phyloP scores from a whole-genome alignment of 495 filamentous ascomycete species.

The Melanomma pulvis-pyrius region DNA sequence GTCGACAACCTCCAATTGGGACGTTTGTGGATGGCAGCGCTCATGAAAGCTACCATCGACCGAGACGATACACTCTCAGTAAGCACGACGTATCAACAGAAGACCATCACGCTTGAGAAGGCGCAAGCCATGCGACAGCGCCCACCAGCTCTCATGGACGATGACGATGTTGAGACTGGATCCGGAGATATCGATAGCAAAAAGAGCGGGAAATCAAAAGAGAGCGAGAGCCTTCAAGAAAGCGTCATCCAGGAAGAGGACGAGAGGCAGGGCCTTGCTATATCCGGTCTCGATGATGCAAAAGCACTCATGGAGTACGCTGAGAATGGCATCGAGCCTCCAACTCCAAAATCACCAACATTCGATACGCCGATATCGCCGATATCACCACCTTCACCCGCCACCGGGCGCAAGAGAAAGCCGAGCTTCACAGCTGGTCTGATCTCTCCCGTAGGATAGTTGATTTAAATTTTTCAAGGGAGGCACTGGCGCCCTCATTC shows the following conservation, averaged over 20 bases:
- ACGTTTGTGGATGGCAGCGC: slow-evolving; percentile 94
- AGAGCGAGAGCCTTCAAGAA: slow-evolving; percentile 30
- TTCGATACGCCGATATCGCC: background rate
- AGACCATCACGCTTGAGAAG: slow-evolving; percentile 86
- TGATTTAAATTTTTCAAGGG: background rate
- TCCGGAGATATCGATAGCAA: slow-evolving; percentile 22
- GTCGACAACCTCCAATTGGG: slow-evolving; percentile 87
- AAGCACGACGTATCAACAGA: slow-evolving; percentile 90
- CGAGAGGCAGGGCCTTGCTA: slow-evolving; percentile 37
- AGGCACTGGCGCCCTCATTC: background rate
- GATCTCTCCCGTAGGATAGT: slow-evolving; percentile 4
- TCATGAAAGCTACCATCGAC: slow-evolving; percentile 99
- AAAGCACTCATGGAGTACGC: slow-evolving; percentile 37
- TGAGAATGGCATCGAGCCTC: slow-evolving; percentile 16
- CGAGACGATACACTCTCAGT: slow-evolving; percentile 78
- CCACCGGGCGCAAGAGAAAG: background rate
- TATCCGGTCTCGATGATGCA: slow-evolving; percentile 36
- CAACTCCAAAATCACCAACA: slow-evolving; percentile 8
- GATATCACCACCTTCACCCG: background rate
- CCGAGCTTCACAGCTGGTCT: slow-evolving; percentile 3
- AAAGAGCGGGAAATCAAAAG: slow-evolving; percentile 27
- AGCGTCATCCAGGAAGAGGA: slow-evolving; percentile 33
- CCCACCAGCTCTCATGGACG: slow-evolving; percentile 82
- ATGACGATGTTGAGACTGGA: slow-evolving; percentile 58
- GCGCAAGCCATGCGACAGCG: slow-evolving; percentile 80